These are phyloP conservation scores for Agrostemma githago DNA, from an alignment of 148 eudicot species.

Conservation along the genomic window DNA sequence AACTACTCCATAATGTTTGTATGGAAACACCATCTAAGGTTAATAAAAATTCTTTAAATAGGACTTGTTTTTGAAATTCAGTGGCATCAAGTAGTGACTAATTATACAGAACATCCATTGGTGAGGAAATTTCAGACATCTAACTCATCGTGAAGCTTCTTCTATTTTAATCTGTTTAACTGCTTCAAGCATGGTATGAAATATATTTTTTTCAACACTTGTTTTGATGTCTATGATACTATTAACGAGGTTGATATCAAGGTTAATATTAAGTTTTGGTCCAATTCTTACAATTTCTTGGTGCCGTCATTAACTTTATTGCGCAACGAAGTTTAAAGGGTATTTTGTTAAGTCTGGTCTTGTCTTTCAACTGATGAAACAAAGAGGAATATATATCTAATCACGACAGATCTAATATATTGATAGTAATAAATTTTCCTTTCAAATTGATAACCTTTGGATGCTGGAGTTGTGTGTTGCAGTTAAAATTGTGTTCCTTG, in stretches of 20 bases:
- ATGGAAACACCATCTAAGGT: neutral
- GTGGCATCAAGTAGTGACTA: too few species aligned
- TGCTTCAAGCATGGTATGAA: neutral
- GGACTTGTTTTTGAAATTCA: neutral
- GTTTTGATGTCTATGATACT: neutral
- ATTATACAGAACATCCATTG: too few species aligned
- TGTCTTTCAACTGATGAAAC: neutral
- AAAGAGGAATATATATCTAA: neutral
- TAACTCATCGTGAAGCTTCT: neutral
- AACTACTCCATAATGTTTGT: too few species aligned
- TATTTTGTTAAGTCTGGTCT: neutral
- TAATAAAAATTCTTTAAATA: neutral
- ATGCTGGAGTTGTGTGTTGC: neutral
- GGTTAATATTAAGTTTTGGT: neutral
- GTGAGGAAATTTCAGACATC: neutral
- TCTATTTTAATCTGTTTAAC: neutral
- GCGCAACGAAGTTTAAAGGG: neutral
- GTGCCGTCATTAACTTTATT: neutral
- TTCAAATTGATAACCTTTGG: neutral
- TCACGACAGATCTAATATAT: too few species aligned
- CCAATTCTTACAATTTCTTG: neutral
- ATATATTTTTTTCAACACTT: neutral
- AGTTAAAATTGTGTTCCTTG: too few species aligned
- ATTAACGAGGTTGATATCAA: neutral
- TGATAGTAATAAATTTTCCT: too few species aligned